phyloP scores from a whole-genome alignment of 768 basidiomycete species.

The Termitomyces sp. region DNA sequence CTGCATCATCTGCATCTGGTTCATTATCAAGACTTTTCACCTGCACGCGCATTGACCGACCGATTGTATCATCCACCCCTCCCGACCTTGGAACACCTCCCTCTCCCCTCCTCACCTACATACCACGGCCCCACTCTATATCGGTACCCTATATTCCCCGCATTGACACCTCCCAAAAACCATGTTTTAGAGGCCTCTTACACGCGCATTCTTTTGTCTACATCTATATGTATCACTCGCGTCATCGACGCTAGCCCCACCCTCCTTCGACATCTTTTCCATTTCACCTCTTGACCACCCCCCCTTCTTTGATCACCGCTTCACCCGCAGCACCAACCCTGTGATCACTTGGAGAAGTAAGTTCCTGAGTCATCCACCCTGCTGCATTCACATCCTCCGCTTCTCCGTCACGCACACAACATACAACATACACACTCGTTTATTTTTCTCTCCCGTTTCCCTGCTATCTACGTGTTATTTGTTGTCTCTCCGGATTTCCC shows the following conservation, averaged over 20 bases:
- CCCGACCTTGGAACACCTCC: background rate
- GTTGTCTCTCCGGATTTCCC: slow-evolving; percentile 20
- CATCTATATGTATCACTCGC: slow-evolving; percentile 6
- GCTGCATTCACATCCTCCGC: background rate
- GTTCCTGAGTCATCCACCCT: slow-evolving; percentile 1
- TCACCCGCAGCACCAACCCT: background rate
- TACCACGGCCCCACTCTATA: background rate
- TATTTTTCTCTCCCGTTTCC: slow-evolving; percentile 11
- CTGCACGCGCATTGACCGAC: slow-evolving; percentile 12
- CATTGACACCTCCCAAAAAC: slow-evolving; percentile 7
- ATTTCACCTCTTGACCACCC: background rate
- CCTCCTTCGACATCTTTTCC: slow-evolving; percentile 2
- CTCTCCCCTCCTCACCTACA: slow-evolving; percentile 1
- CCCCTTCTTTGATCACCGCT: slow-evolving; percentile 1
- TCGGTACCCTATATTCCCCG: slow-evolving; percentile 3
- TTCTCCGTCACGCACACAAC: slow-evolving; percentile 1
- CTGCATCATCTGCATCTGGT: slow-evolving; percentile 9
- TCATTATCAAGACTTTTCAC: slow-evolving; percentile 1
- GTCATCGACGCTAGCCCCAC: slow-evolving; percentile 5
- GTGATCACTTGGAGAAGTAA: slow-evolving; percentile 10
- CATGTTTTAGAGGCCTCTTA: background rate
- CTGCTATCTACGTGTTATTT: slow-evolving; percentile 30
- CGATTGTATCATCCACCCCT: background rate
- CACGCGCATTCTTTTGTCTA: slow-evolving; percentile 11
- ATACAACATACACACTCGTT: slow-evolving; percentile 7